Evolutionary conservation across 257 asterid species (phyloP), one percentile per base, ranked within the genome.

Genomic region (Thymus quinquecostatus): DNA sequence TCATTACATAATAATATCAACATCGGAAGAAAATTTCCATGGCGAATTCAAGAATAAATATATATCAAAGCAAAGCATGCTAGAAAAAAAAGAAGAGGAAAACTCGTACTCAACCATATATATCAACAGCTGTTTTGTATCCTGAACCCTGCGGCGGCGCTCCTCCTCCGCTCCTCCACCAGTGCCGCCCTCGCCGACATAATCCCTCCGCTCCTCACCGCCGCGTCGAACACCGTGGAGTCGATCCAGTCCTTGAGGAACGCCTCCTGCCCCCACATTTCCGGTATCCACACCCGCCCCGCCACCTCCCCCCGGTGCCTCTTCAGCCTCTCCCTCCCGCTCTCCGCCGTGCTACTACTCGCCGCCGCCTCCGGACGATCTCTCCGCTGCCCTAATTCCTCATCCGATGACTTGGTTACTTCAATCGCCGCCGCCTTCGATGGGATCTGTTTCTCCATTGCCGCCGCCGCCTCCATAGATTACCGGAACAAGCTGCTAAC

Each of bases 261-360:
- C 43, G 72, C 84, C 73, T 92, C 98, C 69, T 90, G 89, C 0
- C 95, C 96, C 98, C 97, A 92, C 66, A 78, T 82, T 11, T 92
- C 98, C 71, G 97, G 98, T 56, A 92, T 86, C 98, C 97, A 82
- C 2, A 88, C 98, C 63, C 72, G 86, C 57, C 96, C 97, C 65
- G 93, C 95, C 30, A 88, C 87, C 71, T 88, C 98, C 14, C 81
- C 74, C 53, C 97, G 82, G 33, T 92, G 97, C 58, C 96, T 82
- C 86, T 92, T 84, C 77, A 90, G 82, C 79, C 95, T 78, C 82
- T 90, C 98, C 51, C 93, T 59, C 57, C 94, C 89, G 56, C 36
- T 72, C 41, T 57, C 62, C 27, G 64, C 59, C 57, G 57, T 54
- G 70, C 79, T 71, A 1, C 74, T 40, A 10, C 71, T 50, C 62